Evolutionary conservation across 106 monocot genomes (phyloP).

Genomic region (Agapanthus africanus): DNA sequence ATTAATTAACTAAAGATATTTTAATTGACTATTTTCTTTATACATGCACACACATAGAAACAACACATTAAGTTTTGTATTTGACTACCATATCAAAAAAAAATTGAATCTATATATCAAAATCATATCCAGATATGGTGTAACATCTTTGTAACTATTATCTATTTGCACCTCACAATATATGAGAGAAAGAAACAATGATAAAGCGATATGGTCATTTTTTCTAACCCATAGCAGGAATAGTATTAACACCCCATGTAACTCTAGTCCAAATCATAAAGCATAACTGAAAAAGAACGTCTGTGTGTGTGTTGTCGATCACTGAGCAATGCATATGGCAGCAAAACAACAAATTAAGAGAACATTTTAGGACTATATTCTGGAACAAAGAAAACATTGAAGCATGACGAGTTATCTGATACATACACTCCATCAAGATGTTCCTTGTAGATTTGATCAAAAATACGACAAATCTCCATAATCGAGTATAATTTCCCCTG

Average conservation of each 20-base stretch:
- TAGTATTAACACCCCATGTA: neutral
- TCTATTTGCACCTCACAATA: neutral
- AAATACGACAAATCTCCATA: conserved; percentile 95
- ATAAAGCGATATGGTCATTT: neutral
- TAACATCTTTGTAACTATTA: too few species aligned
- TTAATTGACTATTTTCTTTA: neutral
- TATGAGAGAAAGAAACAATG: neutral
- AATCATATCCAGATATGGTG: too few species aligned
- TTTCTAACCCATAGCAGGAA: neutral
- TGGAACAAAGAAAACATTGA: neutral
- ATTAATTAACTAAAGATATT: too few species aligned
- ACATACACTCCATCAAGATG: conserved; percentile 98
- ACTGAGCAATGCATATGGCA: conserved; percentile 3
- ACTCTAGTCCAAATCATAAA: neutral
- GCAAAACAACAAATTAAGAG: neutral
- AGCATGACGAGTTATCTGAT: conserved; percentile 3
- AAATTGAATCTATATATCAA: too few species aligned
- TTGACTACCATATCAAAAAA: too few species aligned
- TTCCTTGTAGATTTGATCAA: conserved; percentile 93
- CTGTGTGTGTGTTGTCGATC: too few species aligned
- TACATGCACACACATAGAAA: neutral
- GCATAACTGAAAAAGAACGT: neutral
- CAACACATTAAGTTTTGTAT: neutral
- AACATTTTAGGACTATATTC: neutral
- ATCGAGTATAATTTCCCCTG: conserved; percentile 93